A percentile compares a stretch with the other conserved stretches of the same genome.
These are phyloP conservation scores for Lepiota subincarnata DNA, from an alignment of 768 basidiomycete species.

Conservation along the genomic window DNA sequence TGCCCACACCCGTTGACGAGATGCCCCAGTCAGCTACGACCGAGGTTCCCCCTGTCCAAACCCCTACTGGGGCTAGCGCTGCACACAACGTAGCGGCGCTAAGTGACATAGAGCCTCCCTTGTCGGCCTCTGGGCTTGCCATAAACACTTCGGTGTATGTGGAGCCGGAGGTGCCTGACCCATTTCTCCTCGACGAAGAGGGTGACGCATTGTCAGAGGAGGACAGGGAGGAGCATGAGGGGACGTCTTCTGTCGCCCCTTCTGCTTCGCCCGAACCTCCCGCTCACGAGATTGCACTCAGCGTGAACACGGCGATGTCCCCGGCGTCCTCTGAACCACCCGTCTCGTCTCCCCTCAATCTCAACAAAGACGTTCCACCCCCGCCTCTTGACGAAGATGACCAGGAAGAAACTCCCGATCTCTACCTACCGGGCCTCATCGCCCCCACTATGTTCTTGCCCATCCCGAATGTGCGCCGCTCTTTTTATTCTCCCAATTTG, in stretches of 20 bases:
- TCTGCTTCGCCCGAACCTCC: constrained; percentile 30
- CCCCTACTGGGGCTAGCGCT: neutral
- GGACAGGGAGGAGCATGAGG: constrained; percentile 22
- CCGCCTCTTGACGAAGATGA: constrained; percentile 22
- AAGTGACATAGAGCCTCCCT: neutral
- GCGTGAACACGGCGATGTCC: constrained; percentile 18
- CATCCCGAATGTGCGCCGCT: constrained; percentile 80
- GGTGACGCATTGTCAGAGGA: constrained; percentile 40
- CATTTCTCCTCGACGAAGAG: constrained; percentile 59
- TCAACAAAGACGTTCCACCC: constrained; percentile 55
- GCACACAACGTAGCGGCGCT: neutral
- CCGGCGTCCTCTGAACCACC: constrained; percentile 19
- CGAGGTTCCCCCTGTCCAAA: neutral
- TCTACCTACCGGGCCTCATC: constrained; percentile 67
- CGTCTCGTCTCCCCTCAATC: constrained; percentile 25
- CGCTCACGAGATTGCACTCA: constrained; percentile 41
- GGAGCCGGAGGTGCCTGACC: constrained; percentile 53
- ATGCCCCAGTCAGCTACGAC: neutral
- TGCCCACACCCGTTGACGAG: constrained; percentile 3
- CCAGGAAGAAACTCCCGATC: constrained; percentile 43
- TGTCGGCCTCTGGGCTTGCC: constrained; percentile 2
- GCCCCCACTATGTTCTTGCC: constrained; percentile 80
- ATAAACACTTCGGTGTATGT: constrained; percentile 21
- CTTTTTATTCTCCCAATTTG: constrained; percentile 38
- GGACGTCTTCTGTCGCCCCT: constrained; percentile 22